Base-by-base conservation (phyloP, 768 basidiomycete genomes). In the Mycena galericulata region DNA sequence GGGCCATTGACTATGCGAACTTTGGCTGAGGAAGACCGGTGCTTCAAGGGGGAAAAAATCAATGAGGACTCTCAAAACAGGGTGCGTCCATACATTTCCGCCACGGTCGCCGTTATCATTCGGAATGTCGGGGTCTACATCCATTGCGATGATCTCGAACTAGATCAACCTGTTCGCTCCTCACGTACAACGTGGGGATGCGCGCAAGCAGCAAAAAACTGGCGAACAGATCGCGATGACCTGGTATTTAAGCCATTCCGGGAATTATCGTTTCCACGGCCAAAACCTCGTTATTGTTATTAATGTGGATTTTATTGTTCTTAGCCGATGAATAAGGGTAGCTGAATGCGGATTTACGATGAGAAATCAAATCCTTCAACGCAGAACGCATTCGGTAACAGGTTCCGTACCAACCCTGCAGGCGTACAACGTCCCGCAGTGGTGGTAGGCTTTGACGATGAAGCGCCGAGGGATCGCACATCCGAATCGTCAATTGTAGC, bases 101-200 rank as follows among this genome's bases (percentile, higher is more conserved):
- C 40, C 32, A 40, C 50, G 32, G 46, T 26, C n/a, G 34, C n/a
- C 32, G 12, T 38, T 40, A 43, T 47, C 46, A 45, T 59, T 29
- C 55, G 46, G 26, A 47, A 20, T 47, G 7, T 56, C 34, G 63
- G 34, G 3, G 56, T 59, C 64, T 8, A 57, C 24, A 29, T 66
- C 65, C 57, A 66, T 58, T 34, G 29, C 30, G 26, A 40, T 46
- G 27, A 24, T 40, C 38, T 38, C 40, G 41, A 51, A 61, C 47
- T 57, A 56, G 53, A 41, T 56, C 40, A 49, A 58, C 46, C 22
- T 51, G 65, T 38, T 68, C 60, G 46, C 67, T 68, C 67, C 67
- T 49, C 46, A 53, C 67, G 55, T 68, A 62, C 60, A 62, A 68
- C 47, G 67, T 58, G 47, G 40, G 66, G 66, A 62, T 24, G 58